Conservation (phyloP, 73 alveolate genomes). For the Tetrahymena borealis region DNA sequence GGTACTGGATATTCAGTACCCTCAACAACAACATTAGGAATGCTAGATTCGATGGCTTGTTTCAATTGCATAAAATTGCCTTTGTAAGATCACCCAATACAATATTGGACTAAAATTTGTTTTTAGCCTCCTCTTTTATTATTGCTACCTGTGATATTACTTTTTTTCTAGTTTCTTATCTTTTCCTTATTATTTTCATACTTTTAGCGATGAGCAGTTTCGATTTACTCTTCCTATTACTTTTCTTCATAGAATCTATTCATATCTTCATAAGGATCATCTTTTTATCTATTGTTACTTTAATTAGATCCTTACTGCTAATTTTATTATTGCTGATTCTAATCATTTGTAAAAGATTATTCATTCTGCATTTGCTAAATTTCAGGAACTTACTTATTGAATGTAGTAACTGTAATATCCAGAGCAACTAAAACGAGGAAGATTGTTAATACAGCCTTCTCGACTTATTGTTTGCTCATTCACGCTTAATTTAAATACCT, state of each 20-base stretch:
- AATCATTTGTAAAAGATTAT: too few relatives aligned
- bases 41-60: not conserved
- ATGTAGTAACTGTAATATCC: not conserved
- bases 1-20: not conserved
- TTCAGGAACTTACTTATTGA: not conserved
- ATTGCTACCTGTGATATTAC: not conserved
- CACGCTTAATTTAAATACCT: too few relatives aligned
- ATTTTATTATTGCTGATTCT: not conserved
- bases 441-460: not conserved
- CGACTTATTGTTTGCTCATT: not conserved
- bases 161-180: not conserved
- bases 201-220: not conserved
- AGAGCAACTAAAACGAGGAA: not conserved
- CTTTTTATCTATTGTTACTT: not conserved
- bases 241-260: not conserved
- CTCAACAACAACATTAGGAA: not conserved
- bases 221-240: not conserved
- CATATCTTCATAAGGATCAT: not conserved
- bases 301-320: not conserved
- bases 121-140: not conserved
- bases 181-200: not conserved
- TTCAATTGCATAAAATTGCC: not conserved
- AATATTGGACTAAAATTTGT: not conserved
- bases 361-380: not conserved
- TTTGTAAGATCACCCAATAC: not conserved